Evolutionary conservation across 108 stramenopile genomes (phyloP).

Genomic region (Stephanodiscus triporus): DNA sequence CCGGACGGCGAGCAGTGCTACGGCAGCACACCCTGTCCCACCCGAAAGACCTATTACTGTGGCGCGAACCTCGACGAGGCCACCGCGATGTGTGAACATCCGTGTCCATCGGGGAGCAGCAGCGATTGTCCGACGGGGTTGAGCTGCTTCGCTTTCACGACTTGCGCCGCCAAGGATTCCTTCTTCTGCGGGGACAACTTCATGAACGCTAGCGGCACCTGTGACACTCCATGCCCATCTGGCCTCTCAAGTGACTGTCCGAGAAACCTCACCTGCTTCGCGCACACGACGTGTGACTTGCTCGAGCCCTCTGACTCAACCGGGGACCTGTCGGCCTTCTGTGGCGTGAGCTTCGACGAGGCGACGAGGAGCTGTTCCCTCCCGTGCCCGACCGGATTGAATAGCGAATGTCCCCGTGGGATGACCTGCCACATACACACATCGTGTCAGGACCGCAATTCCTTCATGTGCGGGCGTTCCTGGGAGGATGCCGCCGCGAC

Average conservation of each 20-base stretch:
- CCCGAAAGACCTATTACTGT: constrained; percentile 48
- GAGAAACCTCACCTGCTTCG: constrained; percentile 42
- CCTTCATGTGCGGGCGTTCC: constrained; percentile 49
- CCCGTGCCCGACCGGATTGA: constrained; percentile 47
- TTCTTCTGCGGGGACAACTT: constrained; percentile 52
- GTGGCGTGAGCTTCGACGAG: constrained; percentile 48
- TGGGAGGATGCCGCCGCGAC: constrained; percentile 47
- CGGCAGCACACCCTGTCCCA: constrained; percentile 51
- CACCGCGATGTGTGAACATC: constrained; percentile 39
- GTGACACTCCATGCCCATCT: constrained; percentile 35
- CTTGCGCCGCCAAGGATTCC: constrained; percentile 48
- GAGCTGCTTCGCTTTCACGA: constrained; percentile 53
- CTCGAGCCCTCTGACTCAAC: constrained; percentile 11
- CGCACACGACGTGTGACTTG: constrained; percentile 44
- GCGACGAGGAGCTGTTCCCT: constrained; percentile 43
- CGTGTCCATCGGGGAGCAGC: constrained; percentile 33
- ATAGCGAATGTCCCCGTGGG: constrained; percentile 34
- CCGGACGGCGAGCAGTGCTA: constrained; percentile 46
- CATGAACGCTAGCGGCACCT: constrained; percentile 42
- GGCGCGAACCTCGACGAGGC: constrained; percentile 49
- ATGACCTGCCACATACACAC: constrained; percentile 46
- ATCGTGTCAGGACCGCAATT: constrained; percentile 51
- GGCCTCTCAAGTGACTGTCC: constrained; percentile 47
- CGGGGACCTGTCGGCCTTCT: constrained; percentile 45
- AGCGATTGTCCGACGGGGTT: constrained; percentile 46